Conservation (phyloP, 2,329 filamentous ascomycete species). For the Pseudogymnoascus verrucosus region DNA sequence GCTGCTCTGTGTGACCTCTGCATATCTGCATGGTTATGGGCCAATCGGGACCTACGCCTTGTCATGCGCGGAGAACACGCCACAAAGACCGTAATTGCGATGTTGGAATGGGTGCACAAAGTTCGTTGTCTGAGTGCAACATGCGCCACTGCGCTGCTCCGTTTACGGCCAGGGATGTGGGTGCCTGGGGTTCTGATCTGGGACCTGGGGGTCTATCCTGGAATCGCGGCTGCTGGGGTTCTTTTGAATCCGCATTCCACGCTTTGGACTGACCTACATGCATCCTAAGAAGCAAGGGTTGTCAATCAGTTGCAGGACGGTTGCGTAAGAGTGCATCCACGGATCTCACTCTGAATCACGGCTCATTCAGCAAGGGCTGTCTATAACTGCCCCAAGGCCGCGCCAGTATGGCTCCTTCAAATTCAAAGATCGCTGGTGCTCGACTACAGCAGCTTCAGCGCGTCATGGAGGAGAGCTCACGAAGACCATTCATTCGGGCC, state of each 20-base stretch:
- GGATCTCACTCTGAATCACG: background rate
- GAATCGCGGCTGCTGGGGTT: constrained; percentile 5
- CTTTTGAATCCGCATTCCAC: background rate
- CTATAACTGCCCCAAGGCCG: constrained; percentile 8
- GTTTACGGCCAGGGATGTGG: background rate
- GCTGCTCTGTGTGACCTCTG: background rate
- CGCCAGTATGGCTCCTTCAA: constrained; percentile 4
- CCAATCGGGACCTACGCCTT: background rate
- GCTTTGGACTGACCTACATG: background rate
- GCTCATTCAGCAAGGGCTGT: constrained; percentile 1
- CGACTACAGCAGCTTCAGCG: constrained; percentile 3
- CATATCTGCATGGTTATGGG: background rate
- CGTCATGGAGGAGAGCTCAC: background rate
- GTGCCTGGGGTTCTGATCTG: background rate
- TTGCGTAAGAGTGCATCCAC: constrained; percentile 2
- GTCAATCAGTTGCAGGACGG: background rate
- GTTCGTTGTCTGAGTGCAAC: background rate
- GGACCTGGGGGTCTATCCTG: constrained; percentile 1
- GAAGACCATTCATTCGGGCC: background rate
- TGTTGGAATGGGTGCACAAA: constrained; percentile 1
- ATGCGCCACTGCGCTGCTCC: background rate
- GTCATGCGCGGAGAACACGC: background rate
- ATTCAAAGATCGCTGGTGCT: constrained; percentile 2
- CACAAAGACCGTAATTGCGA: constrained; percentile 3
- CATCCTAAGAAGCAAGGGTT: background rate